A percentile compares a stretch with the other conserved stretches of the same genome.
These are phyloP conservation scores for Auriscalpium orientale DNA, from an alignment of 768 basidiomycete species.

Conservation along the genomic window DNA sequence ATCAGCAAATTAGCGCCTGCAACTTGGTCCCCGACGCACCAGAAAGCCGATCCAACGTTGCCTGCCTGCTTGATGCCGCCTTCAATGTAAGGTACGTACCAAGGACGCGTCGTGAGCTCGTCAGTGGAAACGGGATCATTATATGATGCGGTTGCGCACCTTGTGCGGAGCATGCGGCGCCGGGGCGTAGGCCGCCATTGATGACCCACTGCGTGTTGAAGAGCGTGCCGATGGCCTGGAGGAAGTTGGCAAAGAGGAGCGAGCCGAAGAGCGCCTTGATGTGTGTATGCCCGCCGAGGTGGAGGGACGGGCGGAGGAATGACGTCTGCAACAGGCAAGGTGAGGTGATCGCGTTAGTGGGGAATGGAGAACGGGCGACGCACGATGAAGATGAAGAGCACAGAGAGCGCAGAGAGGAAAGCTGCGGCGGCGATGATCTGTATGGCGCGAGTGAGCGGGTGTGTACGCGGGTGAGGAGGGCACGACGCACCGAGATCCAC, in stretches of 20 bases:
- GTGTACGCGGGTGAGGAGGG: not conserved
- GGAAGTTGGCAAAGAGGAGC: constrained; percentile 24
- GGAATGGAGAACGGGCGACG: not conserved
- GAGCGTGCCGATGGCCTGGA: constrained; percentile 26
- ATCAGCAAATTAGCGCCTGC: too few species aligned
- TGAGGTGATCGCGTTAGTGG: not conserved
- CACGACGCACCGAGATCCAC: constrained; percentile 6
- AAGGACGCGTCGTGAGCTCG: too few species aligned
- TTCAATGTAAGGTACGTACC: not conserved
- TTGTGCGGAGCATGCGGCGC: constrained; percentile 23
- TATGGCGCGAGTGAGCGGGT: not conserved
- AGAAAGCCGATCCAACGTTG: constrained; percentile 36
- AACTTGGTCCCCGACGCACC: constrained; percentile 19
- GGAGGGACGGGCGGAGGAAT: constrained; percentile 7
- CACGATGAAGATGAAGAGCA: constrained; percentile 18
- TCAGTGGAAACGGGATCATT: not conserved
- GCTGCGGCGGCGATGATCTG: constrained; percentile 22
- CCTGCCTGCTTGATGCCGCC: constrained; percentile 35
- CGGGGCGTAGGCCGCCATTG: constrained; percentile 18
- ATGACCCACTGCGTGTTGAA: constrained; percentile 24
- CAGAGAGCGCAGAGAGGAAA: constrained; percentile 20
- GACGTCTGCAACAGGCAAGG: constrained; percentile 10
- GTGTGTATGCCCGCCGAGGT: constrained; percentile 17
- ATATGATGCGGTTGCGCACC: constrained; percentile 4
- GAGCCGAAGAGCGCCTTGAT: constrained; percentile 24